Conservation (phyloP, 164 flowering plant genomes). For the Vitis amurensis region DNA sequence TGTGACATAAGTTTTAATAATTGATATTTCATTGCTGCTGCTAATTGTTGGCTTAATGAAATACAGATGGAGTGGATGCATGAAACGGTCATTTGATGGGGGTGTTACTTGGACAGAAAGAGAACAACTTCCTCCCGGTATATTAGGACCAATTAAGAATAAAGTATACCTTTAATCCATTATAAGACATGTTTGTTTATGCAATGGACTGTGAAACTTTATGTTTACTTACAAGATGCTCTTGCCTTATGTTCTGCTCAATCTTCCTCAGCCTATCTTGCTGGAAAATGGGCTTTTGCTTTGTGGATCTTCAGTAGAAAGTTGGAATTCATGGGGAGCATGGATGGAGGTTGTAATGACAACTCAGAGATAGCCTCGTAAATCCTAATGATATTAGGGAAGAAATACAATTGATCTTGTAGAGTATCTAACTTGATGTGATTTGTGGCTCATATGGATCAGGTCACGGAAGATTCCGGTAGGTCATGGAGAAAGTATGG, state of each 20-base stretch:
- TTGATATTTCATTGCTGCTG: not conserved
- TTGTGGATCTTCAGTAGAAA: constrained; percentile 95
- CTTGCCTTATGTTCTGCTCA: constrained; percentile 1
- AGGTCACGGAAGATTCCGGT: constrained; percentile 81
- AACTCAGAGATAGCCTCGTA: not conserved
- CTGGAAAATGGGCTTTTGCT: constrained; percentile 71
- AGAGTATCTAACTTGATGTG: constrained; percentile 1
- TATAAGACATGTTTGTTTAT: not conserved
- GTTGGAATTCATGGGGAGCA: constrained; percentile 99
- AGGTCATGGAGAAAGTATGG: constrained; percentile 80
- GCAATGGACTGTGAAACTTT: not conserved
- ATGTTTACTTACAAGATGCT: not conserved
- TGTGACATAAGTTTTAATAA: not conserved
- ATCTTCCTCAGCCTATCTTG: constrained; percentile 68
- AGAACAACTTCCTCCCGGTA: constrained; percentile 96
- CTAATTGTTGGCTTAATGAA: constrained; percentile 5
- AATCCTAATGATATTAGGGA: not conserved
- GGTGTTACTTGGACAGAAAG: constrained; percentile 83
- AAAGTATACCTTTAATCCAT: constrained; percentile 49
- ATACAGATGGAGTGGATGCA: constrained; percentile 89
- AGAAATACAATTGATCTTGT: not conserved
- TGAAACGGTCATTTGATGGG: constrained; percentile 81
- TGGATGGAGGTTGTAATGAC: constrained; percentile 79
- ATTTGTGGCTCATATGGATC: constrained; percentile 10
- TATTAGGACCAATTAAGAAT: constrained; percentile 88